Conservation (phyloP, 768 basidiomycete species). For the Mycena metata region DNA sequence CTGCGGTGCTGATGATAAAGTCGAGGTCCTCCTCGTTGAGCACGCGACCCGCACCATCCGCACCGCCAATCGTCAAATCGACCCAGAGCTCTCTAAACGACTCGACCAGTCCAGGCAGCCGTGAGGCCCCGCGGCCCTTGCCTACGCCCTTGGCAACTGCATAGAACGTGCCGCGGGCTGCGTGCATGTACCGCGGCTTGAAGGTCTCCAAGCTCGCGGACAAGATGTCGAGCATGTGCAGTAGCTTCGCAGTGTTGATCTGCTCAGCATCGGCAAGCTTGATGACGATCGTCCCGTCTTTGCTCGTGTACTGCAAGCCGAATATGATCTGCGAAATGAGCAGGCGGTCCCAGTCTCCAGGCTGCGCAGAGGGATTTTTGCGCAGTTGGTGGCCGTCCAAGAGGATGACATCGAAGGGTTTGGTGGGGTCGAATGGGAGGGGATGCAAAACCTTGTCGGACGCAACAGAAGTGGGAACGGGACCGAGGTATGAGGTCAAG, state of each 20-base stretch:
- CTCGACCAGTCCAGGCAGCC: conserved; percentile 23
- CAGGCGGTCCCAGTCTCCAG: conserved; percentile 37
- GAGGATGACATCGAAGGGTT: conserved; percentile 43
- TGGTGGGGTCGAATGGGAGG: conserved; percentile 36
- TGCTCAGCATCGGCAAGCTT: conserved; percentile 42
- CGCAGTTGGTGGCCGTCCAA: conserved; percentile 44
- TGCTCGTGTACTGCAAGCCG: conserved; percentile 36
- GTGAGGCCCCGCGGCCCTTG: conserved; percentile 28
- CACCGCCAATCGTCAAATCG: conserved; percentile 36
- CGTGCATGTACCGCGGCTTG: conserved; percentile 44
- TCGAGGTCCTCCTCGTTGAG: conserved; percentile 35
- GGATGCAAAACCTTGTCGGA: conserved; percentile 17
- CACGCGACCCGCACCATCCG: conserved; percentile 30
- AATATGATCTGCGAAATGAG: conserved; percentile 45
- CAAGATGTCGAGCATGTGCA: conserved; percentile 44
- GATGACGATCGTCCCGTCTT: conserved; percentile 41
- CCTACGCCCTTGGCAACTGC: conserved; percentile 41
- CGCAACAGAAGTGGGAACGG: conserved; percentile 32
- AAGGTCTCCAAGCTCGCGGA: conserved; percentile 35
- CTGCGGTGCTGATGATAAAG: conserved; percentile 35
- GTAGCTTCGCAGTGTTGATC: conserved; percentile 40
- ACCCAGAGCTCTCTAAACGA: conserved; percentile 36
- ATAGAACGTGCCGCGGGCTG: conserved; percentile 44
- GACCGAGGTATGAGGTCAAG: conserved; percentile 39
- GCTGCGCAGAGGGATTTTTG: conserved; percentile 19